phyloP scores from a whole-genome alignment of 2,329 filamentous ascomycete species.

The Dactylellina haptotyla region DNA sequence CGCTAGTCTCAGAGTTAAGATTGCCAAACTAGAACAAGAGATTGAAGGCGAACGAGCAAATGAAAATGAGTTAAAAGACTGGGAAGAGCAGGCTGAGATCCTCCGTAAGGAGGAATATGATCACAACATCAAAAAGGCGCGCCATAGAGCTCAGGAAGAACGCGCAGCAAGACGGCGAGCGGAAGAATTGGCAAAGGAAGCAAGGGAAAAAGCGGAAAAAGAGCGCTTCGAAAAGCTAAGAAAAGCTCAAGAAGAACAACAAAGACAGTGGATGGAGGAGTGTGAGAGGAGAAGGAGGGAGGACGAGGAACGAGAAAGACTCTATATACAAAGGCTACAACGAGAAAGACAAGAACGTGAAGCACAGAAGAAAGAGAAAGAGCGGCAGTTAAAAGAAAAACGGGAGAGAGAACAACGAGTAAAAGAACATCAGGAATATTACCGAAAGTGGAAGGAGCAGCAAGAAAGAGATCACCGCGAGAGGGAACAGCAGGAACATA shows the following conservation, averaged over 20 bases:
- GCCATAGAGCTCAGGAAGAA: constrained; percentile 1
- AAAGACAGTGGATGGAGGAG: background rate
- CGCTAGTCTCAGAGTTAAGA: constrained; percentile 6
- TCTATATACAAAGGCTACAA: too few species aligned
- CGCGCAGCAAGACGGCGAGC: background rate
- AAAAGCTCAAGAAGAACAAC: constrained; percentile 14
- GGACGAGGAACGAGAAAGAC: too few species aligned
- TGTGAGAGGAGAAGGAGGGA: background rate
- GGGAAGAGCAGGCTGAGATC: constrained; percentile 6
- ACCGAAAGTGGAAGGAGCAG: too few species aligned
- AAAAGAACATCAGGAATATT: too few species aligned
- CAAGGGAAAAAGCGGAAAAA: background rate
- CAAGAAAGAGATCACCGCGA: too few species aligned
- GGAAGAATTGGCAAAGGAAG: background rate
- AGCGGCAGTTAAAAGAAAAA: too few species aligned
- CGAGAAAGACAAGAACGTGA: too few species aligned
- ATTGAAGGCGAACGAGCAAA: background rate
- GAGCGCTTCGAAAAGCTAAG: background rate
- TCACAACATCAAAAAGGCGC: constrained; percentile 2
- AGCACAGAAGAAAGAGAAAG: too few species aligned
- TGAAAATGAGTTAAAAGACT: constrained; percentile 13
- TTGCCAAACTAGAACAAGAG: constrained; percentile 20
- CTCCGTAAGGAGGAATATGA: background rate
- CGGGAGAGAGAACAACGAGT: too few species aligned
- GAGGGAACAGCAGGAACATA: too few species aligned